Evolutionary conservation across 768 basidiomycete species (phyloP), one percentile per base, ranked within the genome.

Genomic region (Cubamyces sp.): DNA sequence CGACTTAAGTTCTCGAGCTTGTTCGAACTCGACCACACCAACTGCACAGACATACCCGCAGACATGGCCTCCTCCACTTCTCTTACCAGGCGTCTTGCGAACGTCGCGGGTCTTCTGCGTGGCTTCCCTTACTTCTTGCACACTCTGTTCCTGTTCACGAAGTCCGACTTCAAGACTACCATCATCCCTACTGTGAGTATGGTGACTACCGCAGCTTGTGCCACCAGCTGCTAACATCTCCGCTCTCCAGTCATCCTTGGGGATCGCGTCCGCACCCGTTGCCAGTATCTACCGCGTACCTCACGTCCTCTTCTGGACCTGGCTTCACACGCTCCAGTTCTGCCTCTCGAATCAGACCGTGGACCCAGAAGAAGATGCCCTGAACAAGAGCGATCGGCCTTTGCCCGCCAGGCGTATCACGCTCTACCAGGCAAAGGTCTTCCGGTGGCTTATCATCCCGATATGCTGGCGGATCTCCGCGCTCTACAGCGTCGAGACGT

Each of bases 101-200:
- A 11, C 4, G 19, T 40, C 19, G 37, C 34, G 37, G 30, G n/a
- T n/a, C 8, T 19, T 11, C 30, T 37, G 7, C 51, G 30, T 12
- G n/a, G 37, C 19, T 39, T 56, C 18, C 54, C 46, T n/a, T 57
- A 45, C 25, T 46, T 45, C 42, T 49, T 62, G 43, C 12, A 30
- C 40, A 69, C 65, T 1, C 21, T 58, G 7, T 78, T 75, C 56
- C 75, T 80, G 34, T 82, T 82, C 71, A 78, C 75, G 23, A 76
- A 77, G 64, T 77, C 80, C 15, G 82, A 83, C 64, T 74, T 81
- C 62, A 73, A 78, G 57, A 82, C 81, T 0, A 79, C 76, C 3
- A 56, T 83, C 3, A 68, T 83, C 34, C 82, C 82, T 1, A 76
- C 82, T 59, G 82, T 82, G 61, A 62, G 80, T 67, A 15, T 50